Conservation (phyloP, 164 flowering plant genomes). For the Aristolochia fimbriata region DNA sequence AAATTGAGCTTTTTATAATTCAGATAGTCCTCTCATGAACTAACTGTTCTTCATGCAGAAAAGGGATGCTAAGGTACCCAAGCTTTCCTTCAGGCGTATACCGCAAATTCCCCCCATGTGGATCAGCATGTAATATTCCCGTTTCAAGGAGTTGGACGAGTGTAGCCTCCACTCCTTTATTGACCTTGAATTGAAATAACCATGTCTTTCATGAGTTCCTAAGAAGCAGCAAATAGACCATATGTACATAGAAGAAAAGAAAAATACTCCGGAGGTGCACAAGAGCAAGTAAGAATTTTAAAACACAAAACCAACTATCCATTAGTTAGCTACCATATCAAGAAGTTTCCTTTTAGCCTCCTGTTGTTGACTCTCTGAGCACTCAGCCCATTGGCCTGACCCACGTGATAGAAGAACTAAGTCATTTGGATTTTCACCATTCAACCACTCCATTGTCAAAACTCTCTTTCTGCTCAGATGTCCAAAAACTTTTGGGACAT, state of each 20-base stretch:
- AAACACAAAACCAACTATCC: neutral
- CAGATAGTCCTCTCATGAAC: too few relatives aligned
- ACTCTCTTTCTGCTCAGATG: conserved; percentile 65
- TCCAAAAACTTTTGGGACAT: conserved; percentile 60
- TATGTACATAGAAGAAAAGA: neutral
- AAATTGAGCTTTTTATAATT: too few relatives aligned
- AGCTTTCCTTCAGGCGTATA: conserved; percentile 66
- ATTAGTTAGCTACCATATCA: conserved; percentile 48
- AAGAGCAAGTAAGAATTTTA: too few relatives aligned
- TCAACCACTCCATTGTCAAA: conserved; percentile 96
- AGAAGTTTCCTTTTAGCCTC: conserved; percentile 69
- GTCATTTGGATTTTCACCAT: conserved; percentile 83
- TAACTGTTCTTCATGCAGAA: neutral
- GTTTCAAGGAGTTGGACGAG: conserved; percentile 95
- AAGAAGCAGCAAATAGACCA: neutral
- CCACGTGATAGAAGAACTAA: conserved; percentile 34
- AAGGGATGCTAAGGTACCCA: conserved; percentile 36
- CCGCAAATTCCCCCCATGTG: conserved; percentile 93
- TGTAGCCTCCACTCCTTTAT: conserved; percentile 88
- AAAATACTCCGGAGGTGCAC: neutral
- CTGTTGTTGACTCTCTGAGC: conserved; percentile 35
- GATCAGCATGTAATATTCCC: conserved; percentile 95
- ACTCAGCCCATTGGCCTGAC: conserved; percentile 15
- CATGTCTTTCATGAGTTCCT: neutral
- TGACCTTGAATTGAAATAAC: conserved; percentile 40